Conservation (phyloP, 176 grass and related monocot genomes). For the Lolium perenne region DNA sequence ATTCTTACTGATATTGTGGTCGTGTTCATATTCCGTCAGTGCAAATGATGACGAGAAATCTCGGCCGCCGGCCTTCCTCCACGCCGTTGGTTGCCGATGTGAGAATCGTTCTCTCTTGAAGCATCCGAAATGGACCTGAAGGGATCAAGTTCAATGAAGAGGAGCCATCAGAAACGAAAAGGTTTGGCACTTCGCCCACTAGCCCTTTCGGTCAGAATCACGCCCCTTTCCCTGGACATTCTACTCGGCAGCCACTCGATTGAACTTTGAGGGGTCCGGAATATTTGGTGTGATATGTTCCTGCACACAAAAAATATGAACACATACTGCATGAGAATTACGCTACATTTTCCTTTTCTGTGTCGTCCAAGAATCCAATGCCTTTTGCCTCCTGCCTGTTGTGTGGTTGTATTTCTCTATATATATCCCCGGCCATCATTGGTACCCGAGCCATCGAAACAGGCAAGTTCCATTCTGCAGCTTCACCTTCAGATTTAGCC, state of each 20-base stretch:
- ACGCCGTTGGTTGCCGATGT: not conserved
- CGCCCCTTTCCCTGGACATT: slow-evolving; percentile 25
- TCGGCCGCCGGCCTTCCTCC: not conserved
- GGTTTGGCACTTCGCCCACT: slow-evolving; percentile 26
- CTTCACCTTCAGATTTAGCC: too few species aligned
- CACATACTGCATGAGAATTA: not conserved
- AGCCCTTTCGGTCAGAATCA: slow-evolving; percentile 49
- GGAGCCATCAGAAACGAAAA: slow-evolving; percentile 33
- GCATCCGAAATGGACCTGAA: slow-evolving; percentile 33
- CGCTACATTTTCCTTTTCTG: slow-evolving; percentile 36
- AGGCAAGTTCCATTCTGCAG: not conserved
- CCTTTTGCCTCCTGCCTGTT: not conserved
- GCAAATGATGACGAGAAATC: not conserved
- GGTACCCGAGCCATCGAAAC: slow-evolving; percentile 32
- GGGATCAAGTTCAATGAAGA: slow-evolving; percentile 25
- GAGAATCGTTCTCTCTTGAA: not conserved
- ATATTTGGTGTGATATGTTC: slow-evolving; percentile 57
- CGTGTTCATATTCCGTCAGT: too few species aligned
- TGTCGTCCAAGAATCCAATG: slow-evolving; percentile 62
- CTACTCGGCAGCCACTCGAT: slow-evolving; percentile 39
- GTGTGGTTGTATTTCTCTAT: slow-evolving; percentile 17
- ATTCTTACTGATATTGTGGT: too few species aligned
- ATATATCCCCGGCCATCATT: slow-evolving; percentile 19
- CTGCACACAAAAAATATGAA: not conserved
- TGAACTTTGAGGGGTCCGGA: slow-evolving; percentile 49